Base-by-base conservation (phyloP, 2,329 filamentous ascomycete species). In the Penicillium verrucosum region DNA sequence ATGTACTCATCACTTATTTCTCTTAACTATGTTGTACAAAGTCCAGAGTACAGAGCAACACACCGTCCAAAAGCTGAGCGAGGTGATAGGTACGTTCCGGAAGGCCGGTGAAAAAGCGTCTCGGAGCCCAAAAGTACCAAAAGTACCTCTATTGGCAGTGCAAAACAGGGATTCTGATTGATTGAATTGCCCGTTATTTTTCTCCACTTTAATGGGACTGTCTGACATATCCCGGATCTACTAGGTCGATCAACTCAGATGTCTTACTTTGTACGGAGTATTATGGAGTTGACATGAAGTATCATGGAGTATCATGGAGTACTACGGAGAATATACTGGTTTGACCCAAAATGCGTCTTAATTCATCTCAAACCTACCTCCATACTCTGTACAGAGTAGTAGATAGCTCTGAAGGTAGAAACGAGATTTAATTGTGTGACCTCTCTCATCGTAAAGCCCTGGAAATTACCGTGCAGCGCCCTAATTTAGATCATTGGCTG, bases 191-290 rank as follows among this genome's bases (percentile, higher is more conserved):
- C 54, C 55, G 59, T 64, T 60, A 58, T 58, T 58, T 37, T 45
- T 23, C 51, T 60, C 61, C 61, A 63, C 62, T 57, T 56, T 36
- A 37, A 48, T 9, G 38, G 52, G 56, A 59, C 57, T 60, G 49
- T 45, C 18, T 36, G 51, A 53, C 34, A 30, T 30, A 29, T 29
- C 34, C n/a, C 30, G 25, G 49, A 43, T 51, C 29, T 25, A 10
- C 29, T 25, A 10, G n/a, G 23, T 29, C 47, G 12, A 37, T 30
- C 14, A 23, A 30, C 21, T 11, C 30, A 12, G 11, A 32, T 12
- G 32, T 34, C 42, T 47, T 32, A 32, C 30, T 32, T 49, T 30
- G 12, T 29, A 25, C 14, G 42, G 45, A 37, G 37, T 12, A 38
- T 6, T 38, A 37, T 5, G 16, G 16, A n/a, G 41, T 43, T 21